Evolutionary conservation across 306 rosid genomes (phyloP).

Genomic region (Hippophae tibetana): DNA sequence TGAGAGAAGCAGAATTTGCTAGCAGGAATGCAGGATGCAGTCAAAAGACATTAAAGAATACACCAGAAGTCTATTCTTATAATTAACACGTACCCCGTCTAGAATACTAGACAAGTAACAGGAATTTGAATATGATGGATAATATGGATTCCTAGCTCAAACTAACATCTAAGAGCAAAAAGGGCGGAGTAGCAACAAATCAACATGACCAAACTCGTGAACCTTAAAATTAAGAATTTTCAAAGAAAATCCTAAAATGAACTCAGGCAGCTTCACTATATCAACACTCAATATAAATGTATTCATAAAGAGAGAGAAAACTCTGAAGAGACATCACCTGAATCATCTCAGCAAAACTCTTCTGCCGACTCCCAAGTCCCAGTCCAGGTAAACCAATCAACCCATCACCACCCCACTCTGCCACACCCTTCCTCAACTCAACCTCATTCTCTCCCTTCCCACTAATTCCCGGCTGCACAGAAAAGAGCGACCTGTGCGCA

Average conservation of each 20-base stretch:
- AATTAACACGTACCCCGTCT: too few species aligned
- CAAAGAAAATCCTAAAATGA: neutral
- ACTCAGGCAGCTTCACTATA: neutral
- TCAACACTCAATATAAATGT: neutral
- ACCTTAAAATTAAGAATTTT: too few species aligned
- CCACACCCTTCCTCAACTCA: neutral
- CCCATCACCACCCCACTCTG: conserved; percentile 42
- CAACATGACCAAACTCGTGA: neutral
- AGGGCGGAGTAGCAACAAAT: neutral
- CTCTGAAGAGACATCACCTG: conserved; percentile 22
- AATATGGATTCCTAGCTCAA: too few species aligned
- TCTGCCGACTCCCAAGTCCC: conserved; percentile 39
- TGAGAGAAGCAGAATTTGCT: too few species aligned
- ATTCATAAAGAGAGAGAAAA: too few species aligned
- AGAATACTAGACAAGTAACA: too few species aligned
- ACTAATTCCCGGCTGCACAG: conserved; percentile 34
- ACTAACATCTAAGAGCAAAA: too few species aligned
- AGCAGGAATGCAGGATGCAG: too few species aligned
- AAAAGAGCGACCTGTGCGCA: conserved; percentile 23
- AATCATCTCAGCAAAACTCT: conserved; percentile 39
- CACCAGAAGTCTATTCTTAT: too few species aligned
- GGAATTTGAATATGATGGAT: too few species aligned
- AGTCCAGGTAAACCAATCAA: conserved; percentile 40
- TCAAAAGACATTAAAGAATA: too few species aligned
- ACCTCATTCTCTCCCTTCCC: conserved; percentile 24